Evolutionary conservation across 2,329 filamentous ascomycete genomes (phyloP).

Genomic region (Leptosphaerulina australis): DNA sequence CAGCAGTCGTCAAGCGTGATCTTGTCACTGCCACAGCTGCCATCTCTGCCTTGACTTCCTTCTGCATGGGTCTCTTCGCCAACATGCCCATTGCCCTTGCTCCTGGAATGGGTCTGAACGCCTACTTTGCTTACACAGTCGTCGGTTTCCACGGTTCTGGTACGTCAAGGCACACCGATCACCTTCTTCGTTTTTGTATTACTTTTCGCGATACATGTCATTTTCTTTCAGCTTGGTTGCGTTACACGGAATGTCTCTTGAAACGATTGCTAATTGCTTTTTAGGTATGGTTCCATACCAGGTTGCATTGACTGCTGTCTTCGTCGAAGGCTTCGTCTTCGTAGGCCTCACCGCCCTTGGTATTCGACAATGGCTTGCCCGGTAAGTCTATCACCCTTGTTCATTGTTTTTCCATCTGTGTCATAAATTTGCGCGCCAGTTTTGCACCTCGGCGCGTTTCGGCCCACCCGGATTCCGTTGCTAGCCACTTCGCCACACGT

Average conservation of each 20-base stretch:
- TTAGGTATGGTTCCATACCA: constrained; percentile 68
- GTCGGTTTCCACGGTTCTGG: constrained; percentile 79
- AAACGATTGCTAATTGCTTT: constrained; percentile 27
- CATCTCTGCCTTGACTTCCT: constrained; percentile 78
- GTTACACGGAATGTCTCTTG: constrained; percentile 10
- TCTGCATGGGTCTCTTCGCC: constrained; percentile 81
- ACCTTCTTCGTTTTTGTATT: constrained; percentile 25
- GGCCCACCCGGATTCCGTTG: constrained; percentile 17
- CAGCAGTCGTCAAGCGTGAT: constrained; percentile 70
- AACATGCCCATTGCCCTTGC: constrained; percentile 79
- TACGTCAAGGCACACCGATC: constrained; percentile 23
- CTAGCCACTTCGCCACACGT: constrained; percentile 16
- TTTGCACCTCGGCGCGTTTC: constrained; percentile 16
- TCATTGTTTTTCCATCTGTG: constrained; percentile 14
- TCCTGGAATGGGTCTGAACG: constrained; percentile 82
- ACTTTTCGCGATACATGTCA: constrained; percentile 23
- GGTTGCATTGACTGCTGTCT: constrained; percentile 82
- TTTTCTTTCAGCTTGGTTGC: constrained; percentile 1
- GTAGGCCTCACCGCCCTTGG: constrained; percentile 75
- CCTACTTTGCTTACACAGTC: constrained; percentile 83
- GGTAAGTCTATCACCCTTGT: constrained; percentile 22
- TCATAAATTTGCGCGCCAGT: constrained; percentile 15
- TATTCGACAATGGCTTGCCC: constrained; percentile 71
- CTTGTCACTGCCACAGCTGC: constrained; percentile 84
- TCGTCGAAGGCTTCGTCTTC: constrained; percentile 87